Conservation (phyloP, 1,284 basidiomycete genomes). For the Trichosporon faecale region DNA sequence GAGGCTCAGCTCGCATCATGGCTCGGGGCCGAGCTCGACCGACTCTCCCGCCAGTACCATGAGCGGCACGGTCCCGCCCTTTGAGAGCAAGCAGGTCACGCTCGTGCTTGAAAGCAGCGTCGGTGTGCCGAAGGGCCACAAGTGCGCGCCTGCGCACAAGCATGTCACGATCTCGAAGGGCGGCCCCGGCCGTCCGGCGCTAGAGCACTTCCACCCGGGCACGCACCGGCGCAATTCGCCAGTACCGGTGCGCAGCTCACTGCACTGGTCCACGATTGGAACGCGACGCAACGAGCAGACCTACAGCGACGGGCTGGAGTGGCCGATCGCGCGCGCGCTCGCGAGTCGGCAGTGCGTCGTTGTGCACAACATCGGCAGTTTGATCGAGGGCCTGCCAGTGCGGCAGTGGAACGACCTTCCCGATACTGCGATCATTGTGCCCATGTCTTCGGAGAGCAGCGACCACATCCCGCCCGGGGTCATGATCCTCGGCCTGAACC, state of each 20-base stretch:
- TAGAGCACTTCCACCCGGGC: not conserved
- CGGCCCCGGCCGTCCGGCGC: not conserved
- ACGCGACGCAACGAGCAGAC: not conserved
- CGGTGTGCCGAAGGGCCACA: constrained; percentile 37
- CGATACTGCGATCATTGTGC: constrained; percentile 18
- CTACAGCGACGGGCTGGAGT: constrained; percentile 16
- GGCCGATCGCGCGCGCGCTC: constrained; percentile 47
- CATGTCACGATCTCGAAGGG: not conserved
- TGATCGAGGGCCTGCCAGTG: constrained; percentile 42
- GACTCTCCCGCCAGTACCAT: not conserved
- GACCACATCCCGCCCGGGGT: constrained; percentile 42
- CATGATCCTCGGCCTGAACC: constrained; percentile 53
- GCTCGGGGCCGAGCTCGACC: not conserved
- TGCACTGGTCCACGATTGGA: not conserved
- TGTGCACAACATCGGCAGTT: constrained; percentile 41
- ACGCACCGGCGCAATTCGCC: not conserved
- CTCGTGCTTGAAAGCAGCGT: constrained; percentile 23
- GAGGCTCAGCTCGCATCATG: not conserved
- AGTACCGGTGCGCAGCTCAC: not conserved
- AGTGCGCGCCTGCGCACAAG: constrained; percentile 17
- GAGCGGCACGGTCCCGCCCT: not conserved
- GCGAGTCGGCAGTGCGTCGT: constrained; percentile 41
- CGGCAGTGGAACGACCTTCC: constrained; percentile 49
- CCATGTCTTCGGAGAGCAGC: constrained; percentile 6
- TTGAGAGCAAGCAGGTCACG: constrained; percentile 14